Conservation (phyloP, 176 grass and related monocot genomes). For the Areca catechu region DNA sequence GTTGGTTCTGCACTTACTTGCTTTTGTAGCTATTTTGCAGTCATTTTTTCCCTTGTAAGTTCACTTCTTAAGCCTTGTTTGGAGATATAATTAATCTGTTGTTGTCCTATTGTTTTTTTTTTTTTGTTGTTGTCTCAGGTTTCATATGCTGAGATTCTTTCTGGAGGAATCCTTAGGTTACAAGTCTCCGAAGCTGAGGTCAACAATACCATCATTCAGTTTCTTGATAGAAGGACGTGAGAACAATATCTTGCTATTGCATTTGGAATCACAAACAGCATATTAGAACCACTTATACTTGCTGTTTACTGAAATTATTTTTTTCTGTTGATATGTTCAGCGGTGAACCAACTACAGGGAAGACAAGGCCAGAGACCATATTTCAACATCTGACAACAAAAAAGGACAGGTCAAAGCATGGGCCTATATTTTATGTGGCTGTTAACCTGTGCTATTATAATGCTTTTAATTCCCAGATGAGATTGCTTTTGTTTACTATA, state of each 20-base stretch:
- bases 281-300: constrained; percentile 18
- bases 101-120: too few species aligned
- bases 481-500: too few species aligned
- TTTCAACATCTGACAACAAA: constrained; percentile 77
- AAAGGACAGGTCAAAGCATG: constrained; percentile 77
- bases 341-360: constrained; percentile 83
- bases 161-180: constrained; percentile 81
- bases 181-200: constrained; percentile 83
- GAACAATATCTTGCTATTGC: constrained; percentile 16
- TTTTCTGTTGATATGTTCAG: constrained; percentile 15
- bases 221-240: constrained; percentile 92
- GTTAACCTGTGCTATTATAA: too few species aligned
- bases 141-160: constrained; percentile 84
- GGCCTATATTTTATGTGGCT: constrained; percentile 9
- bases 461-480: too few species aligned
- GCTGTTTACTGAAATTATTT: constrained; percentile 19
- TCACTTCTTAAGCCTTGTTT: too few species aligned
- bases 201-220: constrained; percentile 80
- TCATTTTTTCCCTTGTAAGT: too few species aligned
- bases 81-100: too few species aligned
- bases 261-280: constrained; percentile 18
- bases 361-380: constrained; percentile 81
- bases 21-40: neutral
- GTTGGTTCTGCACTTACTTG: constrained; percentile 24
- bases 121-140: constrained; percentile 40